Base-by-base conservation (phyloP, 495 filamentous ascomycete genomes). In the Emericellopsis terricola region DNA sequence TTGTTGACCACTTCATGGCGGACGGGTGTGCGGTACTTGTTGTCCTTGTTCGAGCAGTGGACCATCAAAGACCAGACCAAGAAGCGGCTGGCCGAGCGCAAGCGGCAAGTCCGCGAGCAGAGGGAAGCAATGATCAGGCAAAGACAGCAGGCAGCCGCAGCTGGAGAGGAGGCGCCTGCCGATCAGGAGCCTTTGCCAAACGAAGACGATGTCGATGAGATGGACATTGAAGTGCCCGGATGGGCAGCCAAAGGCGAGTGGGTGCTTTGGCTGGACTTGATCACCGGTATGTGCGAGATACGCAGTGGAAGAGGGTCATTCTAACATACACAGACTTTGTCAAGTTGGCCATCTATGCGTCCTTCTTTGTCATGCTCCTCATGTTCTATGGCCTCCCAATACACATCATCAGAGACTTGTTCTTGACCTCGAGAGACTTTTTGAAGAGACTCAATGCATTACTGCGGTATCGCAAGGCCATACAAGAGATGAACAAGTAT, bases 231-330 rank as follows among this genome's bases (percentile, higher is more conserved):
- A 48, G 78, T 93, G 6, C 79, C 85, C 1, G 89, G 89, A 13
- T 97, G 89, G 89, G 89, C 94, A 50, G 76, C 85, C 36, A 97
- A 94, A 53, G 82, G 89, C 14, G 78, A 83, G 34, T 96, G 82
- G 77, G 63, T 94, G 17, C 78, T 97, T 49, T 81, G 78, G 38
- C 65, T 96, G 32, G 89, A 97, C 47, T 62, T 97, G 8, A 45
- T 78, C 26, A 87, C 85, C 32, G 78, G 78, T 81, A 55, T 46
- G 66, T 28, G 15, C 10, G n/a, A 8, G 21, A 3, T 23, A 4
- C 14, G n/a, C n/a, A n/a, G n/a, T n/a, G n/a, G n/a, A n/a, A n/a
- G n/a, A n/a, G n/a, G n/a, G n/a, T n/a, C n/a, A n/a, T n/a, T n/a
- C n/a, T n/a, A n/a, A n/a, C n/a, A n/a, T n/a, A n/a, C 23, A 8